A percentile compares a stretch with the other conserved stretches of the same genome.
Conservation (phyloP, 371 early-diverging fungal species). For the Smittium culicis region DNA sequence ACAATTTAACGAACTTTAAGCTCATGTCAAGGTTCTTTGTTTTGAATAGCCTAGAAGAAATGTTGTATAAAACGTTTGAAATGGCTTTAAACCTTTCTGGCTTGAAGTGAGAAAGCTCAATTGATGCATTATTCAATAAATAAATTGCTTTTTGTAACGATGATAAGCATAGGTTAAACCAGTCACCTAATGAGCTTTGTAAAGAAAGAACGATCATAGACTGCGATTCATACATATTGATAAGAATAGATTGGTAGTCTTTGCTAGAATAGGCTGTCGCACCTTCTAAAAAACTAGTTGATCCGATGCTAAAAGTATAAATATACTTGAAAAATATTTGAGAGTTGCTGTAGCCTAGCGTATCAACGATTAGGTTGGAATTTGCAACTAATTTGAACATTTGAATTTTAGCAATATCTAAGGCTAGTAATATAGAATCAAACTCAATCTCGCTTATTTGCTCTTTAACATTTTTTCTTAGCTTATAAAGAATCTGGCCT, state of each 20-base stretch:
- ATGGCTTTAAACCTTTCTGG: neutral
- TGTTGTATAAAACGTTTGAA: neutral
- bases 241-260: neutral
- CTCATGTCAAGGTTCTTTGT: neutral
- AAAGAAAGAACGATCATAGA: neutral
- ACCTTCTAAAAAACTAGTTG: neutral
- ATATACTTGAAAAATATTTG: neutral
- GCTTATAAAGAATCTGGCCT: neutral
- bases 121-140: neutral
- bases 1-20: neutral
- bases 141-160: neutral
- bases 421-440: neutral
- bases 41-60: neutral
- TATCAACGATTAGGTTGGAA: neutral
- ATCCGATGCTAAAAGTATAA: neutral
- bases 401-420: neutral
- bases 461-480: neutral
- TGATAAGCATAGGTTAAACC: neutral
- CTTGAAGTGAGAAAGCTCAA: neutral
- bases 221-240: neutral
- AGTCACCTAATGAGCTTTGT: neutral
- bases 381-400: neutral
- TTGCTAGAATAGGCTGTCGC: neutral
- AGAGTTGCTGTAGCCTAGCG: neutral
- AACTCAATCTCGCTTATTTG: neutral